These are phyloP conservation scores for Penicillium sp. DNA, from an alignment of 2,329 filamentous ascomycete species.

Conservation along the genomic window DNA sequence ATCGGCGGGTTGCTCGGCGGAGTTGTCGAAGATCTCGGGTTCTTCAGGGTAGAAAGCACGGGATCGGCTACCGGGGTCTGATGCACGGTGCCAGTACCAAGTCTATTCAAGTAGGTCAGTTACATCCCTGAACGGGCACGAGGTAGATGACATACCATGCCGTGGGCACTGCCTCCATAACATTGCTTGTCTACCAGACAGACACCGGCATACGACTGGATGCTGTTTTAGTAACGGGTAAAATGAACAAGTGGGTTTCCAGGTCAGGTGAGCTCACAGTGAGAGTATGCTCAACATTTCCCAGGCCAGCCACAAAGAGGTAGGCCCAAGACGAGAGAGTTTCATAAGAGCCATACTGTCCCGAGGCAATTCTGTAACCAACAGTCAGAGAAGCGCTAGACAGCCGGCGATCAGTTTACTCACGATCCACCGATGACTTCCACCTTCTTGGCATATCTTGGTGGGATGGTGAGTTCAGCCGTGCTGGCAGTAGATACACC, in stretches of 20 bases:
- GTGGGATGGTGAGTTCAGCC: constrained; percentile 47
- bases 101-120: constrained; percentile 26
- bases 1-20: constrained; percentile 34
- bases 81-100: constrained; percentile 61
- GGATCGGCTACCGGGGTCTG: constrained; percentile 54
- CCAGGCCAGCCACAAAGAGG: constrained; percentile 57
- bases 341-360: constrained; percentile 61
- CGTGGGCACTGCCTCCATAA: constrained; percentile 54
- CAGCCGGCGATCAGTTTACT: constrained; percentile 18
- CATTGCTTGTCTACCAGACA: constrained; percentile 58
- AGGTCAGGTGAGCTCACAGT: constrained; percentile 34
- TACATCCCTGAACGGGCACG: background rate
- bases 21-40: constrained; percentile 31
- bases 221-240: background rate
- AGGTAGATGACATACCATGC: constrained; percentile 36
- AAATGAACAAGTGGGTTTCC: background rate
- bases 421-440: constrained; percentile 49
- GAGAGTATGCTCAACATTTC: constrained; percentile 59
- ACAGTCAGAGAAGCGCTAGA: background rate
- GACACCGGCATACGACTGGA: constrained; percentile 55
- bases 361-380: constrained; percentile 49
- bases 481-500: constrained; percentile 51
- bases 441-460: constrained; percentile 37
- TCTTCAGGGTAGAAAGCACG: constrained; percentile 41
- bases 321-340: constrained; percentile 58